Conservation (phyloP, 2,329 filamentous ascomycete species). For the Pestalotiopsis sp. region DNA sequence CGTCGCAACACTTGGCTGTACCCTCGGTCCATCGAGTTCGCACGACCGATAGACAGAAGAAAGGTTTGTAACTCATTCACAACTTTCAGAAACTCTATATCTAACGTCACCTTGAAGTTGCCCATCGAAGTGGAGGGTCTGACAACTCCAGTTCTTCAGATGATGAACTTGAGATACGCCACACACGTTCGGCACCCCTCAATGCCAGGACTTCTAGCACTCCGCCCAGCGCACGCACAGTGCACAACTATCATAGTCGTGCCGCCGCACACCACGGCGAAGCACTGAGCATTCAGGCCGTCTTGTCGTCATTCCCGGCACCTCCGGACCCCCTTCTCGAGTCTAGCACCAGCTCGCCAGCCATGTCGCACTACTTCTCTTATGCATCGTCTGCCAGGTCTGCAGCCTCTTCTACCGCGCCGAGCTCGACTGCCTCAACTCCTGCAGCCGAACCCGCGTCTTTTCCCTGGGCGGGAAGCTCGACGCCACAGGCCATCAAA, state of each 20-base stretch:
- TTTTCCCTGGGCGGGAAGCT: neutral
- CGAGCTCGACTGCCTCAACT: slow-evolving; percentile 20
- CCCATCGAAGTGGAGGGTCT: slow-evolving; percentile 16
- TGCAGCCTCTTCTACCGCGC: slow-evolving; percentile 25
- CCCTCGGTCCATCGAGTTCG: slow-evolving; percentile 13
- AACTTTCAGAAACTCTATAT: neutral
- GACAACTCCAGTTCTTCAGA: slow-evolving; percentile 23
- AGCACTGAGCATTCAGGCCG: slow-evolving; percentile 15
- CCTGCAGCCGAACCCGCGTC: slow-evolving; percentile 15
- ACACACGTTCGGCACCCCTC: slow-evolving; percentile 14
- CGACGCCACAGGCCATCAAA: neutral
- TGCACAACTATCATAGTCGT: slow-evolving; percentile 27
- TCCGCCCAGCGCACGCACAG: slow-evolving; percentile 19
- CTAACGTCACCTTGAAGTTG: slow-evolving; percentile 10
- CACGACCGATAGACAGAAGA: slow-evolving; percentile 20
- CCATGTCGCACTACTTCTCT: slow-evolving; percentile 16
- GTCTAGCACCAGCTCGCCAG: slow-evolving; percentile 13
- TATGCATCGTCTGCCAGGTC: slow-evolving; percentile 27
- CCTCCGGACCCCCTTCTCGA: neutral
- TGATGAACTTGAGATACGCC: slow-evolving; percentile 22
- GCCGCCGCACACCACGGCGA: slow-evolving; percentile 26
- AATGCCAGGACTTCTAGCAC: slow-evolving; percentile 11
- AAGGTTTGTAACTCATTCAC: slow-evolving; percentile 16
- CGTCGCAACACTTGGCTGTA: neutral
- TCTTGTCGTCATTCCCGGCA: slow-evolving; percentile 17